Base-by-base conservation (phyloP, 2,329 filamentous ascomycete genomes). In the Rhynchosporium graminicola region DNA sequence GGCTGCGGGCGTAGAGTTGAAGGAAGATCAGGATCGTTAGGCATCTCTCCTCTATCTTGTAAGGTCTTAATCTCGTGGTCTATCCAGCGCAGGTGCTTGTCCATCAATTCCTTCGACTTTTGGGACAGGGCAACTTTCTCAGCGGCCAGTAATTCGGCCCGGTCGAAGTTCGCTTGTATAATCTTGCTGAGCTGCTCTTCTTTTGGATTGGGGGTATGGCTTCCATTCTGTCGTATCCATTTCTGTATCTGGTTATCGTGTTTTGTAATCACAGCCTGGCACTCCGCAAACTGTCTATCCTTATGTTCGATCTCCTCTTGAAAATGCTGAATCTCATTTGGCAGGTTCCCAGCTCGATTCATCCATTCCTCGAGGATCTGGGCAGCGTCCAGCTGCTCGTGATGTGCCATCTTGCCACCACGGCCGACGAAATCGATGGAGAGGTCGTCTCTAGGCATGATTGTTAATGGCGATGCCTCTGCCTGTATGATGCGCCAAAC, bases 221-320 rank as follows among this genome's bases (percentile, higher is more conserved):
- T 90, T 67, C 89, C 88, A 69, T 94, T 89, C 20, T 83, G 78
- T 71, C 90, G 90, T 74, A 94, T 91, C 80, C 87, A 93, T 76
- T 90, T 91, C 73, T 96, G 91, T 46, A 95, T 86, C 72, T 87
- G 87, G 59, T 77, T 82, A 72, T 96, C 91, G 67, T 88, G 87
- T 63, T 89, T 86, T 46, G 86, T 83, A 72, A 93, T 91, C 67
- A 84, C 82, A 65, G 85, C 82, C 63, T 87, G 80, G 73, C 88
- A 87, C 54, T 91, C 87, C 72, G 85, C 80, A 68, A 91, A 89
- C 67, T 86, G 82, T 56, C 84, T 82, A 74, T 96, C 91, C 75
- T 93, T 94, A 74, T 90, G 88, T 72, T 87, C 82, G 66, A 94
- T 90, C 77, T 95, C 91, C 73, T 93, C 90, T 72, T 93, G 88